These are phyloP conservation scores for Terfezia claveryi DNA, from an alignment of 495 filamentous ascomycete species.

Conservation along the genomic window DNA sequence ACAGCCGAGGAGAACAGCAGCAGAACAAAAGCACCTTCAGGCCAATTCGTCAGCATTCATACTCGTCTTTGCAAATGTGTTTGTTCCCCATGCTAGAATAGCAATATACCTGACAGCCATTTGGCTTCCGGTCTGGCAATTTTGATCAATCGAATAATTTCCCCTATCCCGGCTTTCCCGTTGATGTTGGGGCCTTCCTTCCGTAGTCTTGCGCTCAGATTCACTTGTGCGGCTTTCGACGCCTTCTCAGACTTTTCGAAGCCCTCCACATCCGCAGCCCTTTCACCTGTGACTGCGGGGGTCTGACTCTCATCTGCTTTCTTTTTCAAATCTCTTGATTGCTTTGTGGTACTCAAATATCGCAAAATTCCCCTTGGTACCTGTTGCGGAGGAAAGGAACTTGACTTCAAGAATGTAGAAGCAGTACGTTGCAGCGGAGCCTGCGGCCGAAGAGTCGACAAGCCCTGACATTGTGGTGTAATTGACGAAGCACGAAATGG, in stretches of 20 bases:
- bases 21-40: conserved; percentile 47
- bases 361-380: not conserved
- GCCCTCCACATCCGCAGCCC: conserved; percentile 32
- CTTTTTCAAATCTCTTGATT: not conserved
- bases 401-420: too few relatives aligned
- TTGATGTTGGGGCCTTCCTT: conserved; percentile 49
- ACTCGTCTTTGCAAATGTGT: not conserved
- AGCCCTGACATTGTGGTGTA: not conserved
- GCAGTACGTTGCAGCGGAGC: too few relatives aligned
- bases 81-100: not conserved
- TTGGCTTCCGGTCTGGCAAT: conserved; percentile 70
- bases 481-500: not conserved
- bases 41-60: not conserved
- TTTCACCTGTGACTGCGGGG: conserved; percentile 22
- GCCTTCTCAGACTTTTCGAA: conserved; percentile 58
- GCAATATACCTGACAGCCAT: conserved; percentile 33
- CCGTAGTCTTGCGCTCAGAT: conserved; percentile 63
- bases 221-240: conserved; percentile 66
- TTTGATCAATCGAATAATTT: conserved; percentile 70
- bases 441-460: not conserved
- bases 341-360: not conserved
- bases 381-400: too few relatives aligned
- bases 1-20: conserved; percentile 71
- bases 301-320: not conserved
- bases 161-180: conserved; percentile 42